Evolutionary conservation across 805 yeast species (phyloP).

Genomic region (Isabelozyma heimii): DNA sequence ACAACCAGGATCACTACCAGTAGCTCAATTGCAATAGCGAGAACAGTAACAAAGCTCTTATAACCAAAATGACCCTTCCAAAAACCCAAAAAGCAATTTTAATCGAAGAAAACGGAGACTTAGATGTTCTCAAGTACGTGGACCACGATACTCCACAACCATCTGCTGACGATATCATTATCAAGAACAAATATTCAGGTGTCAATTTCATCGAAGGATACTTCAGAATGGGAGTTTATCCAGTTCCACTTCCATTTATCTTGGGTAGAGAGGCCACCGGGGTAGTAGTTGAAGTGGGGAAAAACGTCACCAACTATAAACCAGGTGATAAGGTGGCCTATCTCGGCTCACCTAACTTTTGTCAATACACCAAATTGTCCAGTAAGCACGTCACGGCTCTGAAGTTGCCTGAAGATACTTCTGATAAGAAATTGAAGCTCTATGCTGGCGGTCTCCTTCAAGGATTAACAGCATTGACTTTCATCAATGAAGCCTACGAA

Average conservation of each 20-base stretch:
- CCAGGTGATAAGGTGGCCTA: conserved; percentile 76
- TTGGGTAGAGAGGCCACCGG: conserved; percentile 80
- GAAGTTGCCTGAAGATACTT: conserved; percentile 47
- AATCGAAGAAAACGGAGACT: conserved; percentile 54
- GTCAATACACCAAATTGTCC: conserved; percentile 63
- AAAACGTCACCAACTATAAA: conserved; percentile 47
- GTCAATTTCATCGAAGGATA: conserved; percentile 81
- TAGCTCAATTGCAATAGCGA: no score
- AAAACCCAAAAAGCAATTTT: conserved; percentile 53
- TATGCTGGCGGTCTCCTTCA: conserved; percentile 66
- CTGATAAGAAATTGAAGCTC: conserved; percentile 49
- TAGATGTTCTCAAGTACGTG: conserved; percentile 56
- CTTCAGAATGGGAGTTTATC: conserved; percentile 78
- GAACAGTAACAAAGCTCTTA: neutral
- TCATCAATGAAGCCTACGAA: conserved; percentile 61
- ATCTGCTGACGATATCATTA: conserved; percentile 53
- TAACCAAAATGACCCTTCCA: conserved; percentile 37
- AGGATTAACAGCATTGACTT: conserved; percentile 77
- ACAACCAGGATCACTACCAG: neutral
- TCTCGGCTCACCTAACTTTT: conserved; percentile 47
- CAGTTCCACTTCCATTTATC: conserved; percentile 54
- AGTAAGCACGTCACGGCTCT: conserved; percentile 31
- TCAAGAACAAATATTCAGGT: conserved; percentile 77
- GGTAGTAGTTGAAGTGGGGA: conserved; percentile 62
- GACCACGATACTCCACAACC: conserved; percentile 61